phyloP scores from a whole-genome alignment of 83 land plant species.

The Isoetes engelmannii region DNA sequence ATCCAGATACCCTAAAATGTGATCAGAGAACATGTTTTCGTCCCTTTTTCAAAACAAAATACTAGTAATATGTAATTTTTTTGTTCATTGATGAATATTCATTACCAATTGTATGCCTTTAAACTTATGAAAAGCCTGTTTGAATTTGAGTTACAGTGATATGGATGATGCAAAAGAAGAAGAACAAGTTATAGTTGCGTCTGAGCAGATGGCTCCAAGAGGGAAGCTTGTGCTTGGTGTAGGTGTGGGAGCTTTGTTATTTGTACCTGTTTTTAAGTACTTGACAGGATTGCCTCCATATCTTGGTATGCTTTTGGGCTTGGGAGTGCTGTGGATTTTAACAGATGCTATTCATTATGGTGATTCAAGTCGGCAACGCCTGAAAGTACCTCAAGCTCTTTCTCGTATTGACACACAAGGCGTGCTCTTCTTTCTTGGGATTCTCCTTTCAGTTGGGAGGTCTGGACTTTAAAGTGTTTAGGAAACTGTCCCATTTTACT shows the following conservation, averaged over 20 bases:
- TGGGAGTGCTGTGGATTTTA: conserved; percentile 91
- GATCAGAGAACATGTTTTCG: too few species aligned
- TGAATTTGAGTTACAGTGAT: conserved; percentile 46
- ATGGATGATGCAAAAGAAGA: conserved; percentile 51
- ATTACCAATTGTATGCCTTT: background rate
- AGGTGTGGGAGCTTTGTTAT: conserved; percentile 82
- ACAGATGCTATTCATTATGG: conserved; percentile 98
- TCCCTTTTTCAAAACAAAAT: background rate
- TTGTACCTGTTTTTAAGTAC: conserved; percentile 91
- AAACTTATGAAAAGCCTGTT: background rate
- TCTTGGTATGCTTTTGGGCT: conserved; percentile 89
- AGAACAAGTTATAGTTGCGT: conserved; percentile 43
- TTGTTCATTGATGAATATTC: conserved; percentile 3
- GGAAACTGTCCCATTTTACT: too few species aligned
- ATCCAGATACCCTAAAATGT: too few species aligned
- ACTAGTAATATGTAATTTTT: background rate
- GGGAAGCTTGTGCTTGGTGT: conserved; percentile 89
- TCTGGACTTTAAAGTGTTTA: conserved; percentile 12
- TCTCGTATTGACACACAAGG: conserved; percentile 98
- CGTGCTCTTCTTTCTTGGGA: conserved; percentile 88
- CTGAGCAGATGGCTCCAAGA: conserved; percentile 97
- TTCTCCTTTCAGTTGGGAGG: conserved; percentile 97
- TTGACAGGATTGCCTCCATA: conserved; percentile 94
- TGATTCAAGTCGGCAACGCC: conserved; percentile 67
- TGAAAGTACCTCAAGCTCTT: conserved; percentile 96